A percentile compares a stretch with the other conserved stretches of the same genome.
Evolutionary conservation across 306 rosid species (phyloP).

Genomic region (Dalbergia oliveri): DNA sequence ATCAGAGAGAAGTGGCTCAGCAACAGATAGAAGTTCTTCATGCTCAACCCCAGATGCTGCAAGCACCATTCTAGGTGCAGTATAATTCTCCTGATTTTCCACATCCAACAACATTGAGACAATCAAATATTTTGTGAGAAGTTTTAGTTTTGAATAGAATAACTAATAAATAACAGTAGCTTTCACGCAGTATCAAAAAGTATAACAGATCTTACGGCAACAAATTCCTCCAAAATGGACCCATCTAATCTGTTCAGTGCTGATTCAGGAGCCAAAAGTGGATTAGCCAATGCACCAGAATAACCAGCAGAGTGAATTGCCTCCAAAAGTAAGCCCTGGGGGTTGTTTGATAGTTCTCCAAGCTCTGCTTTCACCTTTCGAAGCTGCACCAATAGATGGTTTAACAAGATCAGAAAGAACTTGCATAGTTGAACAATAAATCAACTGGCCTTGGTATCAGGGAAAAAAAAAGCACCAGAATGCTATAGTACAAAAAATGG

Average conservation of each 20-base stretch:
- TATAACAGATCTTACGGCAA: conserved; percentile 64
- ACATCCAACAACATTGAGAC: conserved; percentile 41
- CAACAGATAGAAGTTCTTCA: conserved; percentile 73
- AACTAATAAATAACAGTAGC: background rate
- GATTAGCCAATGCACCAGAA: conserved; percentile 80
- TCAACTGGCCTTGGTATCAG: background rate
- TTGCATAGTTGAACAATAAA: background rate
- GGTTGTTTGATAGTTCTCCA: conserved; percentile 70
- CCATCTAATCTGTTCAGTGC: conserved; percentile 65
- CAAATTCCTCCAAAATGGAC: conserved; percentile 66
- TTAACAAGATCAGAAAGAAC: conserved; percentile 45
- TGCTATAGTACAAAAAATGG: conserved; percentile 29
- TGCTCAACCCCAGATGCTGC: conserved; percentile 89
- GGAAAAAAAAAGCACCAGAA: background rate
- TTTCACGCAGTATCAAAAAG: conserved; percentile 8
- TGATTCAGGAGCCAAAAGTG: conserved; percentile 79
- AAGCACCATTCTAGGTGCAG: conserved; percentile 84
- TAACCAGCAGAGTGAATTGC: conserved; percentile 84
- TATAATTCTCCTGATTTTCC: conserved; percentile 76
- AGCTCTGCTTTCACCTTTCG: conserved; percentile 70
- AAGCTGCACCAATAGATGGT: conserved; percentile 60
- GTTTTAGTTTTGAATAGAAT: background rate
- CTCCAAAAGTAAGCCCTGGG: conserved; percentile 85
- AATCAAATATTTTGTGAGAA: background rate
- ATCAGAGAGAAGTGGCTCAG: conserved; percentile 86